Conservation (phyloP, 352 stramenopile species). For the Phytophthora sp. region DNA sequence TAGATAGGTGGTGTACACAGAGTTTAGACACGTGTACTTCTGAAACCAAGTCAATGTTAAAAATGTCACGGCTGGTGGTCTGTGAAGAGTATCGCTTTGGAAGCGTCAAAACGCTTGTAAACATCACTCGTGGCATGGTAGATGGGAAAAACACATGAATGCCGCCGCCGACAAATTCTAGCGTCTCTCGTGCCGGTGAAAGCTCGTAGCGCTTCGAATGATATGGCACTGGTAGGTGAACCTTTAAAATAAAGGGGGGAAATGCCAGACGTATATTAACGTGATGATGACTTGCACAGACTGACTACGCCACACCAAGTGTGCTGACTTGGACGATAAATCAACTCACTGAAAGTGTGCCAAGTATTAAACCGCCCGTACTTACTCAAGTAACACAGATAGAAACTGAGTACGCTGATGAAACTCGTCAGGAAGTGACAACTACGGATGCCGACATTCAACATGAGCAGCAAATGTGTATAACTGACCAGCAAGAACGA, state of each 20-base stretch:
- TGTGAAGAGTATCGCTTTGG: too few species aligned
- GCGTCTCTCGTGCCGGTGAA: conserved; percentile 12
- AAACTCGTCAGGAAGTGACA: neutral
- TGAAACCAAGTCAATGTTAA: too few species aligned
- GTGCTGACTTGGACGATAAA: neutral
- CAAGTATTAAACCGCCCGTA: neutral
- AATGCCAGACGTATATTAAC: too few species aligned
- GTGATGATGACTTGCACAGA: neutral
- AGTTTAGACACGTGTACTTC: too few species aligned
- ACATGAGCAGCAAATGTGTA: neutral
- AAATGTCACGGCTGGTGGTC: too few species aligned
- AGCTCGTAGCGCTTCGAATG: neutral
- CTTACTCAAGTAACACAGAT: neutral
- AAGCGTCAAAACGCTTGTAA: too few species aligned
- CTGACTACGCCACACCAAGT: conserved; percentile 5
- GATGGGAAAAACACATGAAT: neutral
- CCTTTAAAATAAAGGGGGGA: too few species aligned
- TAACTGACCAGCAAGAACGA: conserved; percentile 1
- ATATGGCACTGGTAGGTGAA: conserved; percentile 5
- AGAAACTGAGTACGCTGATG: neutral
- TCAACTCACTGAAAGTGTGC: too few species aligned
- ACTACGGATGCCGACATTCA: neutral
- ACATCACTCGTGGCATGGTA: neutral
- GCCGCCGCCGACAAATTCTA: conserved; percentile 4
- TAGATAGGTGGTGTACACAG: too few species aligned